These are phyloP conservation scores for Yarrowia sp. DNA, from an alignment of 805 yeast genomes.

Conservation along the genomic window DNA sequence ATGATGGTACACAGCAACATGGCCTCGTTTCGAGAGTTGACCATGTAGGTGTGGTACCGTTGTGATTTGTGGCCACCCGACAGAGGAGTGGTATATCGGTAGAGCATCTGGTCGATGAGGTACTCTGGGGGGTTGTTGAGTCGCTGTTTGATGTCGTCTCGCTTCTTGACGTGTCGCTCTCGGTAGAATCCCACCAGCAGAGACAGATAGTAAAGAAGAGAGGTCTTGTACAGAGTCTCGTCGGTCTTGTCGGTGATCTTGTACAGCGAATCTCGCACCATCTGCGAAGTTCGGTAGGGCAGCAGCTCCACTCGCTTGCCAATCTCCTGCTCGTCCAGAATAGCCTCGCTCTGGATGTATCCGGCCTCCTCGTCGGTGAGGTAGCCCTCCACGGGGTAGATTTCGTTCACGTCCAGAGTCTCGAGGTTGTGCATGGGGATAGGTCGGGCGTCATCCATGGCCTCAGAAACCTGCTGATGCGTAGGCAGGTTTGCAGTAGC, in stretches of 20 bases:
- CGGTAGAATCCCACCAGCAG: constrained; percentile 75
- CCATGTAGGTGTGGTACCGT: constrained; percentile 69
- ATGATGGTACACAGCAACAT: constrained; percentile 76
- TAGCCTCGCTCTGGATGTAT: constrained; percentile 59
- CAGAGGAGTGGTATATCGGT: constrained; percentile 64
- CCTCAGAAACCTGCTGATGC: constrained; percentile 55
- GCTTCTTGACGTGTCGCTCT: constrained; percentile 62
- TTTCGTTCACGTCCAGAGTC: constrained; percentile 79
- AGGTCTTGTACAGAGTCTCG: constrained; percentile 49
- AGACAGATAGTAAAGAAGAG: constrained; percentile 75
- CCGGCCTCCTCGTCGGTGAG: constrained; percentile 65
- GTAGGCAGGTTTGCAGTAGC: constrained; percentile 74
- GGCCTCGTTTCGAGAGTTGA: constrained; percentile 88
- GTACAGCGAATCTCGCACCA: constrained; percentile 46
- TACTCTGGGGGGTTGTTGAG: constrained; percentile 66
- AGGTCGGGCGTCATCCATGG: constrained; percentile 67
- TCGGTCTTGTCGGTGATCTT: constrained; percentile 45
- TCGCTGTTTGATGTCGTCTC: constrained; percentile 54
- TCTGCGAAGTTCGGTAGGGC: constrained; percentile 60
- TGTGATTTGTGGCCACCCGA: constrained; percentile 61
- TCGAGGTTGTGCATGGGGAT: constrained; percentile 72
- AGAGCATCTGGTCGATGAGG: constrained; percentile 66
- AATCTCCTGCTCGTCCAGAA: constrained; percentile 49
- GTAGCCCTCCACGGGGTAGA: constrained; percentile 70
- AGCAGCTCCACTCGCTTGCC: constrained; percentile 53